These are phyloP conservation scores for Cladosporium sp. DNA, from an alignment of 2,329 filamentous ascomycete species.

Conservation along the genomic window DNA sequence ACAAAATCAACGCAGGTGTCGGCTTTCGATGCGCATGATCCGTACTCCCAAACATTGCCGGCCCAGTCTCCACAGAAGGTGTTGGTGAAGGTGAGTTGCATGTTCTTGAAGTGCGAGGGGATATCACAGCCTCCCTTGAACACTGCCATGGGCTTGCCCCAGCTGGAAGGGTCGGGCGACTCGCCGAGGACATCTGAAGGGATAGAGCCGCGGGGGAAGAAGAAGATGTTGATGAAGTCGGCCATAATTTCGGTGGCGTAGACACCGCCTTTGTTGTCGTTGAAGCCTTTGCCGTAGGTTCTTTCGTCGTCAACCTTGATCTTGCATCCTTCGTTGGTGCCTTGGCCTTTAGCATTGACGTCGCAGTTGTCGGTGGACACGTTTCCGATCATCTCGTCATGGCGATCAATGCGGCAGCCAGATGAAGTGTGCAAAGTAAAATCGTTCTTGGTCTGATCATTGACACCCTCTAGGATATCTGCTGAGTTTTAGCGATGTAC, in stretches of 20 bases:
- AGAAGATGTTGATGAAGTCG: slow-evolving; percentile 30
- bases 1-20: slow-evolving; percentile 30
- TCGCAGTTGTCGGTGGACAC: slow-evolving; percentile 36
- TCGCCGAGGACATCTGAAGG: slow-evolving; percentile 39
- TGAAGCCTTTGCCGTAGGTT: slow-evolving; percentile 34
- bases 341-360: slow-evolving; percentile 38
- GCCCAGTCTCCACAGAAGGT: slow-evolving; percentile 42
- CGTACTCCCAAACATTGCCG: slow-evolving; percentile 27
- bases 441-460: slow-evolving; percentile 29
- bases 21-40: slow-evolving; percentile 30
- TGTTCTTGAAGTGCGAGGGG: slow-evolving; percentile 30
- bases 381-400: slow-evolving; percentile 56
- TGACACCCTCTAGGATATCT: slow-evolving; percentile 39
- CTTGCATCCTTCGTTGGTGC: slow-evolving; percentile 27
- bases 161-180: slow-evolving; percentile 55
- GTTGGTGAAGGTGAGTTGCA: slow-evolving; percentile 61
- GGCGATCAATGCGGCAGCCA: slow-evolving; percentile 29
- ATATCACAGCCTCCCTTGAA: slow-evolving; percentile 48
- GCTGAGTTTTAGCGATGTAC: not conserved
- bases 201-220: slow-evolving; percentile 33
- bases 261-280: slow-evolving; percentile 42
- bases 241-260: slow-evolving; percentile 33
- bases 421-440: slow-evolving; percentile 34
- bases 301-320: slow-evolving; percentile 47
- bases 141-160: slow-evolving; percentile 60